These are phyloP conservation scores for Teratosphaeriaceae sp. DNA, from an alignment of 2,329 filamentous ascomycete genomes.

Conservation along the genomic window DNA sequence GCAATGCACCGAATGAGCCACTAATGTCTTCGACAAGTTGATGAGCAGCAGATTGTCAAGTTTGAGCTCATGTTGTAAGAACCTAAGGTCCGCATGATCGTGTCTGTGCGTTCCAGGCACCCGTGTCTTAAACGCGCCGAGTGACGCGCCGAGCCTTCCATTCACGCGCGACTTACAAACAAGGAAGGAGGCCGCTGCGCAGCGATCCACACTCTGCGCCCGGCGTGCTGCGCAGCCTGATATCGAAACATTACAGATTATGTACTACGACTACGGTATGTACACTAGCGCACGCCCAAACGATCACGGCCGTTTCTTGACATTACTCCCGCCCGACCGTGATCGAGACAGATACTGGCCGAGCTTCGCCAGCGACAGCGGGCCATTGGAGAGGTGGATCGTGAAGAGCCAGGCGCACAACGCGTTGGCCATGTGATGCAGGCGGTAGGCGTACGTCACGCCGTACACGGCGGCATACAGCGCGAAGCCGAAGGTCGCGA, in stretches of 20 bases:
- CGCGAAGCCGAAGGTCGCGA: conserved; percentile 75
- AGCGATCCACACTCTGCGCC: too few species aligned
- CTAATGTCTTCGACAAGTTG: too few species aligned
- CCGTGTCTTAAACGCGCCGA: too few species aligned
- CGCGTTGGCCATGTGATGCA: conserved; percentile 85
- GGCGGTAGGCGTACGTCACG: conserved; percentile 87
- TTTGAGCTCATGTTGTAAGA: too few species aligned
- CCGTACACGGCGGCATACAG: conserved; percentile 87
- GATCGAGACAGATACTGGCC: conserved; percentile 7
- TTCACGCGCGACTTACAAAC: too few species aligned
- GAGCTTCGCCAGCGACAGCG: conserved; percentile 14
- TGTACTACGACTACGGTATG: conserved; percentile 1
- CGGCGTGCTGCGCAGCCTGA: too few species aligned
- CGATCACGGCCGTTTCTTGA: conserved; percentile 9
- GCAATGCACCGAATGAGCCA: too few species aligned
- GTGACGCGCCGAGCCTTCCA: too few species aligned
- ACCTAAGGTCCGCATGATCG: too few species aligned
- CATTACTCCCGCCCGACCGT: conserved; percentile 1
- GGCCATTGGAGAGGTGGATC: conserved; percentile 54
- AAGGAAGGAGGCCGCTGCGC: too few species aligned
- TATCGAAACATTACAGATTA: conserved; percentile 6
- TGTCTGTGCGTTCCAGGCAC: too few species aligned
- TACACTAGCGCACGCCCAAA: background rate
- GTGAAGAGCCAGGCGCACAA: conserved; percentile 81
- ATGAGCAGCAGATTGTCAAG: too few species aligned